Percentiles rank a stretch among this genome's conserved stretches.
Conservation (phyloP, 1,284 basidiomycete species). For the Melanopsichium pennsylvanicum region DNA sequence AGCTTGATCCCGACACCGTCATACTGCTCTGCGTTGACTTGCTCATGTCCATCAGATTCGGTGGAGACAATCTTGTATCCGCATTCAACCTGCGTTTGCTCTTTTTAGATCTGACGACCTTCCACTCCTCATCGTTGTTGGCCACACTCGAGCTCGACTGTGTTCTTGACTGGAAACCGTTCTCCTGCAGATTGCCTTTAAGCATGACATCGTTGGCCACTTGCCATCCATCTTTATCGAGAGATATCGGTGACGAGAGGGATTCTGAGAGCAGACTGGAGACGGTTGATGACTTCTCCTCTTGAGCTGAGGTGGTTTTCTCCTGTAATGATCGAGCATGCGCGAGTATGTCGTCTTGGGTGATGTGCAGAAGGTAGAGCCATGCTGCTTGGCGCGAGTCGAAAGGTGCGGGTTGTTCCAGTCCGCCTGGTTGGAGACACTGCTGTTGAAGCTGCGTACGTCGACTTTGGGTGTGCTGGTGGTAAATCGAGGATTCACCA, state of each 20-base stretch:
- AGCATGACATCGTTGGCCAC: conserved; percentile 14
- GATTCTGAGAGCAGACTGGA: background rate
- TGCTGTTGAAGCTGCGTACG: conserved; percentile 15
- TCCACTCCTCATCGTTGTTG: conserved; percentile 22
- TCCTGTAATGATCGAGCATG: background rate
- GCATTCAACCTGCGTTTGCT: conserved; percentile 5
- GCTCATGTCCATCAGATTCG: background rate
- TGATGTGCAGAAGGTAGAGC: conserved; percentile 17
- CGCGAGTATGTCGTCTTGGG: background rate
- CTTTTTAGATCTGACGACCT: conserved; percentile 32
- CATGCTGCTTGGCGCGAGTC: conserved; percentile 6
- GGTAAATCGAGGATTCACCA: background rate
- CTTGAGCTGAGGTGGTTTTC: background rate
- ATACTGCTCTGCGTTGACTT: background rate
- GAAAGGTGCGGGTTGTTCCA: background rate
- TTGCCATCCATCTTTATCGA: conserved; percentile 49
- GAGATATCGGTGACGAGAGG: conserved; percentile 4
- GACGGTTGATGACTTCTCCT: background rate
- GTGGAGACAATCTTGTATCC: background rate
- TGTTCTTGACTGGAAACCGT: too few species aligned
- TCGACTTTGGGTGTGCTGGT: background rate
- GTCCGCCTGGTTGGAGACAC: conserved; percentile 5
- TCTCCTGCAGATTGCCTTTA: too few species aligned
- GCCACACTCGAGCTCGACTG: too few species aligned
- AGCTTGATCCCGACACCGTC: background rate